Evolutionary conservation across 2,329 filamentous ascomycete species (phyloP).

Genomic region (Aspergillus costaricaensis): DNA sequence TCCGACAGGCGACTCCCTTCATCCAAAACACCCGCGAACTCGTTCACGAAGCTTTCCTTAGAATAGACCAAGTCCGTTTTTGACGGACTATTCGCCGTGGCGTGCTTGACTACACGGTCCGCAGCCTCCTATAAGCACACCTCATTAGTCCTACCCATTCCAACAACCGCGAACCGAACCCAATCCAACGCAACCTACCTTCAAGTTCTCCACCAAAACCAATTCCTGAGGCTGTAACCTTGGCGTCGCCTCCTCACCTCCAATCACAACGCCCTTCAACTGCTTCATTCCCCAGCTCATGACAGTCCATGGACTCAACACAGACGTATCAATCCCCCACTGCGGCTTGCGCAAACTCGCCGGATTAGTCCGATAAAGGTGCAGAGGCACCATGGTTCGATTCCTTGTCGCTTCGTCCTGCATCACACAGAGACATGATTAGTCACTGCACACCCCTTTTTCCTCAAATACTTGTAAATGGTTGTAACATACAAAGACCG

Average conservation of each 20-base stretch:
- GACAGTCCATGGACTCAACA: constrained; percentile 66
- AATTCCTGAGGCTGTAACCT: constrained; percentile 45
- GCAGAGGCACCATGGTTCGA: constrained; percentile 69
- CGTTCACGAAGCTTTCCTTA: constrained; percentile 62
- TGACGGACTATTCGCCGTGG: constrained; percentile 47
- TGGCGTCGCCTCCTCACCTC: constrained; percentile 38
- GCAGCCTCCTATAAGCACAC: constrained; percentile 50
- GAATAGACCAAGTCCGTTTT: constrained; percentile 69
- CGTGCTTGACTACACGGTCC: constrained; percentile 54
- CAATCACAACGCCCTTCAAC: constrained; percentile 60
- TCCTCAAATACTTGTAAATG: background rate
- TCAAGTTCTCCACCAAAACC: constrained; percentile 58
- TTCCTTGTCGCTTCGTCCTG: constrained; percentile 69
- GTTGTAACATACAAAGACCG: constrained; percentile 61
- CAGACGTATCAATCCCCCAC: constrained; percentile 56
- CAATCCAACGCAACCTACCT: constrained; percentile 42
- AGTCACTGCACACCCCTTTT: background rate
- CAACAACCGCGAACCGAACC: background rate
- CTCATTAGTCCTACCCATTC: constrained; percentile 21
- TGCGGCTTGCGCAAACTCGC: constrained; percentile 72
- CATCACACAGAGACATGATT: background rate
- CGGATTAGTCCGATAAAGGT: constrained; percentile 65
- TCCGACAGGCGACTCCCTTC: constrained; percentile 57
- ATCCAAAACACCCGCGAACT: constrained; percentile 58
- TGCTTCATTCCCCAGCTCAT: constrained; percentile 75